Conservation (phyloP, 352 stramenopile species). For the Globisporangium acanthophoron region DNA sequence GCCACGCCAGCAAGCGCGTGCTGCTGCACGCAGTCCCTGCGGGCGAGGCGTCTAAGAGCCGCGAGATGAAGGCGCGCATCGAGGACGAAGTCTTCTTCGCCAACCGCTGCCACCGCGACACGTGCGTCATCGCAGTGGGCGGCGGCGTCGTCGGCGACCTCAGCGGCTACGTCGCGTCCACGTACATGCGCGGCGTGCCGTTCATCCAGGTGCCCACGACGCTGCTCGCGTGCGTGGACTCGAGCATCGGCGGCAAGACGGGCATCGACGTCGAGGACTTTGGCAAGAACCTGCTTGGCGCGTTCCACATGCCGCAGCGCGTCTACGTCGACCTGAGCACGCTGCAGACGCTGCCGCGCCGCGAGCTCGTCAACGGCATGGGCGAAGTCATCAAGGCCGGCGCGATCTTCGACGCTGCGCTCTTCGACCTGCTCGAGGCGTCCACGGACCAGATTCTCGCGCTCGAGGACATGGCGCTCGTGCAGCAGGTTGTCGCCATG, state of each 20-base stretch:
- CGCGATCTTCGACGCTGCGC: slow-evolving; percentile 91
- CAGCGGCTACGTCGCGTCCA: slow-evolving; percentile 95
- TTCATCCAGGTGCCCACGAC: slow-evolving; percentile 94
- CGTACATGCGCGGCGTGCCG: slow-evolving; percentile 93
- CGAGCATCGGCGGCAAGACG: slow-evolving; percentile 97
- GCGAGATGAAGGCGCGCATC: slow-evolving; percentile 73
- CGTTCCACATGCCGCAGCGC: slow-evolving; percentile 97
- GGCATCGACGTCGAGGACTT: slow-evolving; percentile 93
- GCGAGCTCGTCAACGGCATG: slow-evolving; percentile 94
- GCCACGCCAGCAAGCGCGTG: slow-evolving; percentile 37
- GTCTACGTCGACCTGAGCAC: slow-evolving; percentile 95
- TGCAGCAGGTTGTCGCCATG: slow-evolving; percentile 59
- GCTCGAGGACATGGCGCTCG: slow-evolving; percentile 55
- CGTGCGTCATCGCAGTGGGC: slow-evolving; percentile 86
- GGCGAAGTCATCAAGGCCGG: slow-evolving; percentile 98
- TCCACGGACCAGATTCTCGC: slow-evolving; percentile 81
- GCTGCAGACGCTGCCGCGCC: slow-evolving; percentile 92
- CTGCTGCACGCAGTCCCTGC: slow-evolving; percentile 55
- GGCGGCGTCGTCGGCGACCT: slow-evolving; percentile 98
- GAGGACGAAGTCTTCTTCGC: slow-evolving; percentile 79
- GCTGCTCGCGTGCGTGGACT: slow-evolving; percentile 98
- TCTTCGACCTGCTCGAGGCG: slow-evolving; percentile 93
- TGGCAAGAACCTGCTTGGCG: slow-evolving; percentile 98
- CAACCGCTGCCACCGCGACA: slow-evolving; percentile 79
- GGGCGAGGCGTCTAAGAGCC: slow-evolving; percentile 73